Evolutionary conservation across 768 basidiomycete species (phyloP), one percentile per base, ranked within the genome.

Genomic region (Lentinula guzmanii): DNA sequence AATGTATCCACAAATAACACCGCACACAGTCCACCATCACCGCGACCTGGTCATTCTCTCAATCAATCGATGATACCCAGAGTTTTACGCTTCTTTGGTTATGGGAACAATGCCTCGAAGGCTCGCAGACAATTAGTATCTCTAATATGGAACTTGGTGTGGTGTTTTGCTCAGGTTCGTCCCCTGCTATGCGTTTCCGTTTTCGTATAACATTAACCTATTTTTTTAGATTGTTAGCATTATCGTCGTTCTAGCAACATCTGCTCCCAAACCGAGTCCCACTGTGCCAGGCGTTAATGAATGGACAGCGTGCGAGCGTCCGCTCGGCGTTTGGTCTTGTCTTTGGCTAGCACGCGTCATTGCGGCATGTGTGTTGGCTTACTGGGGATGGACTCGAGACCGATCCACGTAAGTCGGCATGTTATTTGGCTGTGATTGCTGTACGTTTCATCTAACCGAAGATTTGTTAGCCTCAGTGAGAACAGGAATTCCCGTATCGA

Each of bases 251-350:
- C 71, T 87, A 9, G 76, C 74, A 7, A 70, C 82, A 37, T 79
- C 82, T 5, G 78, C 82, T 0, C 70, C 74, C 33, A 74, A 75
- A 28, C 73, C 74, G 64, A 87, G 83, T 64, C 82, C 82, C 2
- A 75, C 71, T 0, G 52, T 75, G 41, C 69, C 71, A 2, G 63
- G 60, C 3, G 58, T 74, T 43, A 79, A 76, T 52, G 88, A 90
- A 72, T 87, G 87, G 77, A 65, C 72, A 28, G 85, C 86, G 0
- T 90, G 89, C 64, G 77, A 77, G 48, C 79, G 83, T 16, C 88
- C 89, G 7, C 70, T 90, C 28, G 89, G 89, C 5, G 72, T 77
- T 2, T 90, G 88, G 89, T 81, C 86, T 56, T 76, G 78, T 39
- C 73, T 90, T 4, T 90, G 89, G 89, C 69, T 86, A 28, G 73